These are phyloP conservation scores for Aspergillus heteromorphus DNA, from an alignment of 495 filamentous ascomycete species.

Conservation along the genomic window DNA sequence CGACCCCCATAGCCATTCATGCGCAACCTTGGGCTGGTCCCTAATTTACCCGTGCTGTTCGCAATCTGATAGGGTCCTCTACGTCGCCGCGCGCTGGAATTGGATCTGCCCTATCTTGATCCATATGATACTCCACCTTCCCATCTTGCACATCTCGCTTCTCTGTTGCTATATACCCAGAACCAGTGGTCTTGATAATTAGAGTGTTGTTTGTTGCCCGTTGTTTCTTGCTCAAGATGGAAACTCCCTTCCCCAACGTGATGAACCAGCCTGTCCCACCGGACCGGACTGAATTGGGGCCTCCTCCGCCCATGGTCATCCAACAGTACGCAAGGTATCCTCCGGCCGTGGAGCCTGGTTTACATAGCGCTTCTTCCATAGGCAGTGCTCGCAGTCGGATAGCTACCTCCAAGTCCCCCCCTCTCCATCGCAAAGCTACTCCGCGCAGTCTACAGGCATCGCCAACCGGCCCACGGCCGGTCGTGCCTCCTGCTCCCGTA, in stretches of 20 bases:
- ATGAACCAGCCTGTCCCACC: slow-evolving; percentile 25
- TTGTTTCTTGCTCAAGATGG: slow-evolving; percentile 21
- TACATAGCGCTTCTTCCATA: slow-evolving; percentile 41
- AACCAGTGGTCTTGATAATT: background rate
- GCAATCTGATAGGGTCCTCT: background rate
- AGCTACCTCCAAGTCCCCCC: slow-evolving; percentile 35
- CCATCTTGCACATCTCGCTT: background rate
- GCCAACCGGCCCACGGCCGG: slow-evolving; percentile 32
- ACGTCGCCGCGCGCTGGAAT: background rate
- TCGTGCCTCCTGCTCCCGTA: slow-evolving; percentile 23
- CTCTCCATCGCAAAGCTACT: slow-evolving; percentile 39
- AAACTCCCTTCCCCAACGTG: slow-evolving; percentile 27
- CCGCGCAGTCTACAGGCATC: slow-evolving; percentile 42
- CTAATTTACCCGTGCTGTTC: slow-evolving; percentile 9
- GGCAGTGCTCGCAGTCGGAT: slow-evolving; percentile 38
- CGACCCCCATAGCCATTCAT: slow-evolving; percentile 5
- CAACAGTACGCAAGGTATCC: slow-evolving; percentile 45
- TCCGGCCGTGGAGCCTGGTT: slow-evolving; percentile 30
- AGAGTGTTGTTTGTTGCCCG: background rate
- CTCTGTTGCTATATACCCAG: slow-evolving; percentile 3
- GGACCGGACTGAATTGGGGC: slow-evolving; percentile 25
- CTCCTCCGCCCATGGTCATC: slow-evolving; percentile 32
- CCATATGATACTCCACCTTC: slow-evolving; percentile 3
- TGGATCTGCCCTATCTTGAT: background rate
- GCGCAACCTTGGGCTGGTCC: slow-evolving; percentile 20